phyloP scores from a whole-genome alignment of 768 basidiomycete species.

The Daedaleopsis sinensis region DNA sequence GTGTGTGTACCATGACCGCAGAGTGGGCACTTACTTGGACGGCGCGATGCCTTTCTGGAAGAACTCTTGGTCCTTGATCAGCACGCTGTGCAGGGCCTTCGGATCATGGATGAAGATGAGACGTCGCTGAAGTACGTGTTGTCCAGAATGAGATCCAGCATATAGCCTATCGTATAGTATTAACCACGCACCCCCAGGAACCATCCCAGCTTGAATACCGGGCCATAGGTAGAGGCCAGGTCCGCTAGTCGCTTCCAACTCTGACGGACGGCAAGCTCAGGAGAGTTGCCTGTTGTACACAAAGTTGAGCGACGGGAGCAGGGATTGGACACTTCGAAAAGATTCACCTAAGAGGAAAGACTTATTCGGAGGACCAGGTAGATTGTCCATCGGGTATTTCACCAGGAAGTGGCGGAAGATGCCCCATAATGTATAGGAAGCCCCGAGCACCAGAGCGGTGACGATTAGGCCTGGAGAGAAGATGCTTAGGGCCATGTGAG shows the following conservation, averaged over 20 bases:
- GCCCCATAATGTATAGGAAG: not conserved
- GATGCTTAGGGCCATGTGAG: too few relatives aligned
- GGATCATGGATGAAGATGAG: constrained; percentile 53
- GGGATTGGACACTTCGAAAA: too few relatives aligned
- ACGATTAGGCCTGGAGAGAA: not conserved
- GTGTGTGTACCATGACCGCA: too few relatives aligned
- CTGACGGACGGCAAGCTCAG: not conserved
- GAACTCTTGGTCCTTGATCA: constrained; percentile 50
- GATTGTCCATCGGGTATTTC: constrained; percentile 6
- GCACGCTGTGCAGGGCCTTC: constrained; percentile 47
- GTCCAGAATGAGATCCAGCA: not conserved
- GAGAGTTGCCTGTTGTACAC: not conserved
- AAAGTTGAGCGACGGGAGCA: not conserved
- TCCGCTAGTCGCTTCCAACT: not conserved
- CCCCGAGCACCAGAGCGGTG: not conserved
- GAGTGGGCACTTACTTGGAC: not conserved
- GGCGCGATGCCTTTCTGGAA: constrained; percentile 27
- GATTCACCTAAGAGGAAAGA: not conserved
- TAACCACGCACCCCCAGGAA: constrained; percentile 45
- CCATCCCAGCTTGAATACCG: constrained; percentile 46
- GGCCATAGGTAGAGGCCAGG: constrained; percentile 36
- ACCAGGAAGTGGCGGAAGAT: constrained; percentile 1
- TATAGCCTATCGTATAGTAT: too few relatives aligned
- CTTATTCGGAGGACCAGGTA: constrained; percentile 7
- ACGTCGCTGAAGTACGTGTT: constrained; percentile 38